Evolutionary conservation across 768 basidiomycete species (phyloP).

Genomic region (Mycena sanguinolenta): DNA sequence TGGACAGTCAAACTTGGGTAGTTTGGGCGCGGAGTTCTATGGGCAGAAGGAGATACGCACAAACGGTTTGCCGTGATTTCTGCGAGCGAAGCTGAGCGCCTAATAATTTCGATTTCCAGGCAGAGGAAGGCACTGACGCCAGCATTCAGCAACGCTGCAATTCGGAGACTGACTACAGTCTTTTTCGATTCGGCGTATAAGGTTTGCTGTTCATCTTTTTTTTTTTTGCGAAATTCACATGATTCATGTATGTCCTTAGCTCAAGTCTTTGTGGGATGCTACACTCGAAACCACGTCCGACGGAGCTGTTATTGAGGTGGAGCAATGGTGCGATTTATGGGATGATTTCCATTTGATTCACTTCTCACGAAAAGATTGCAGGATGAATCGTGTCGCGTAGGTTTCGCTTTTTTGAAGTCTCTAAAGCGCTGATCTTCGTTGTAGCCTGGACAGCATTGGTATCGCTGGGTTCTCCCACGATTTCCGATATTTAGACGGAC

Average conservation of each 20-base stretch:
- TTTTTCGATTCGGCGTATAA: constrained; percentile 60
- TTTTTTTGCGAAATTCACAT: neutral
- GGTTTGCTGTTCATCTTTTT: constrained; percentile 39
- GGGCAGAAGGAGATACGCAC: constrained; percentile 41
- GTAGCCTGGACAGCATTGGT: constrained; percentile 58
- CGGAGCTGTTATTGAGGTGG: constrained; percentile 49
- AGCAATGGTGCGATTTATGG: constrained; percentile 43
- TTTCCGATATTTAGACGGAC: constrained; percentile 49
- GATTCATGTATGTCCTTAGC: constrained; percentile 11
- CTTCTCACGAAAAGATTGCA: constrained; percentile 16
- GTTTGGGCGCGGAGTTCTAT: constrained; percentile 33
- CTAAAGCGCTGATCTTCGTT: neutral
- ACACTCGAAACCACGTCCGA: constrained; percentile 21
- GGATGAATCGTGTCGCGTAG: constrained; percentile 59
- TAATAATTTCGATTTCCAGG: constrained; percentile 32
- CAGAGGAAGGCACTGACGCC: constrained; percentile 56
- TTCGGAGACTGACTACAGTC: constrained; percentile 50
- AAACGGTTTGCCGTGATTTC: constrained; percentile 36
- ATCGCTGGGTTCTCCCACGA: constrained; percentile 61
- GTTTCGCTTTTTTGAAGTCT: neutral
- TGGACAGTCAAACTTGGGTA: neutral
- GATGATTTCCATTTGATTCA: constrained; percentile 7
- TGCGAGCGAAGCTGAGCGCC: neutral
- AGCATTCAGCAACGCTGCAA: constrained; percentile 55
- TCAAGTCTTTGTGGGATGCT: constrained; percentile 33